Evolutionary conservation across 1,284 basidiomycete genomes (phyloP), one percentile per base, ranked within the genome.

Genomic region (Irpex lacteus): DNA sequence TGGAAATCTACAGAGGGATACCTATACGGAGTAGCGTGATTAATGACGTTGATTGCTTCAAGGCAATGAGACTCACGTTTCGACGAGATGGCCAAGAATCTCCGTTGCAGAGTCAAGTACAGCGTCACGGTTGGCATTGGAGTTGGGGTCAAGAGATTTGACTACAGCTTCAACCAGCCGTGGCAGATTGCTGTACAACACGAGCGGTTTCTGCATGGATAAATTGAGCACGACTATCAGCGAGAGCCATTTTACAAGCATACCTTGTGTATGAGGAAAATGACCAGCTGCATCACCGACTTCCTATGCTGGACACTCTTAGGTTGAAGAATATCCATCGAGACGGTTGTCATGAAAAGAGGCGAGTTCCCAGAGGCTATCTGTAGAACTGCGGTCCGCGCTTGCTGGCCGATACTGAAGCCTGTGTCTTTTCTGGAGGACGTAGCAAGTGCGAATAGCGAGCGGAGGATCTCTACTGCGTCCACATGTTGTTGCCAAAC

Each of bases 401-500:
- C 95, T 67, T 88, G 86, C 18, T 80, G 80, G 21, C 81, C 85
- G 5, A 85, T 80, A 70, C 86, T 91, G 13, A 40, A 53, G 66
- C 89, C 86, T 18, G 52, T 54, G 36, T 94, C 91, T 70, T 94
- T 94, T 59, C 86, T 82, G 18, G 81, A 75, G 57, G 78, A 85
- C 6, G 94, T 95, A 0, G 95, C 90, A 15, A 98, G 83, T 15
- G 80, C 83, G 74, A 98, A 98, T 4, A 99, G 81, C 0, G 90
- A 86, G 0, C 96, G 90, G 19, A 99, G 82, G 63, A 98, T 89
- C 66, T 91, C 90, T 80, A 96, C 92, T 0, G 95, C 89, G 70
- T 99, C 96, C 62, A 96, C 85, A 71, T 96, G 96, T 68, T 96
- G 89, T 74, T 97, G 96, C 94, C 96, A 98, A 53, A 95, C 89